Evolutionary conservation across 2,329 filamentous ascomycete genomes (phyloP).

Genomic region (Endocalyx cinctus): DNA sequence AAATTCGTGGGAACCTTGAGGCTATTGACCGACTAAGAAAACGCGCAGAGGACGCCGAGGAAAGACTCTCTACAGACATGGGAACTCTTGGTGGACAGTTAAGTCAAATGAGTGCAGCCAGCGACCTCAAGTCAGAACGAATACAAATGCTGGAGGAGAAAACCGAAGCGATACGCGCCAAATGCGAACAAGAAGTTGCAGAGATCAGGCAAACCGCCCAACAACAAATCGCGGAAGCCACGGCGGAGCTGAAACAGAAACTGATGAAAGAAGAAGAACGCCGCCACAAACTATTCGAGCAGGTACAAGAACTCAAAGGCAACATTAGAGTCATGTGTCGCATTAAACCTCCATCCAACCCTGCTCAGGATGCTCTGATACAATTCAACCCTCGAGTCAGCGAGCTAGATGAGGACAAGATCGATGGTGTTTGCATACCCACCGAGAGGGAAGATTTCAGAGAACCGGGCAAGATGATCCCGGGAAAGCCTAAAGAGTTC

Average conservation of each 20-base stretch:
- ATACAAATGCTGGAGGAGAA: conserved; percentile 22
- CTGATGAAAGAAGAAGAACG: conserved; percentile 88
- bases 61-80: conserved; percentile 24
- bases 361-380: conserved; percentile 60
- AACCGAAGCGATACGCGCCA: conserved; percentile 15
- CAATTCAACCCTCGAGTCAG: conserved; percentile 67
- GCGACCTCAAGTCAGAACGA: conserved; percentile 22
- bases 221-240: conserved; percentile 62
- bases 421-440: conserved; percentile 78
- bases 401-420: conserved; percentile 67
- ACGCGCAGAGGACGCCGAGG: conserved; percentile 24
- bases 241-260: conserved; percentile 67
- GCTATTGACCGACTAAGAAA: conserved; percentile 24
- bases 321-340: conserved; percentile 98
- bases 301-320: conserved; percentile 94
- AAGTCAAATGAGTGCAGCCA: conserved; percentile 19
- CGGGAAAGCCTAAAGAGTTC: conserved; percentile 77
- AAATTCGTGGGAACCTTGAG: conserved; percentile 22
- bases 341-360: conserved; percentile 69
- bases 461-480: conserved; percentile 55
- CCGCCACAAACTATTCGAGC: conserved; percentile 89
- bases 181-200: conserved; percentile 18
- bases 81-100: conserved; percentile 26
- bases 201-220: conserved; percentile 81
- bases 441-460: conserved; percentile 80